Base-by-base conservation (phyloP, 2,329 filamentous ascomycete genomes). In the Lojkania enalia region DNA sequence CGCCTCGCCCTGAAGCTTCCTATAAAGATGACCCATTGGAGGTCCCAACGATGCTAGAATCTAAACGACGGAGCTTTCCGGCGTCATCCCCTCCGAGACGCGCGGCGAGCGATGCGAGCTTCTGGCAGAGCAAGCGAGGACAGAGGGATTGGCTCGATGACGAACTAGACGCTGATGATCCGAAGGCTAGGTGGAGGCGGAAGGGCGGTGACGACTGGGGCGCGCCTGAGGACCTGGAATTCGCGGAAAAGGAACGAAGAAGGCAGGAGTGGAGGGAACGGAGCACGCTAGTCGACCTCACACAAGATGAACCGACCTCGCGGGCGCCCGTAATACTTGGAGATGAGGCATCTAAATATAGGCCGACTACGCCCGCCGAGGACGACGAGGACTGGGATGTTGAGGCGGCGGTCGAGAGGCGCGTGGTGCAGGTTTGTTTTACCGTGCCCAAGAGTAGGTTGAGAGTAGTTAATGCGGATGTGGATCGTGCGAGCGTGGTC, bases 401-500 rank as follows among this genome's bases (percentile, higher is more conserved):
- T 1, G 76, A 78, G 52, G 68, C 70, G 11, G 76, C 74, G 3
- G 74, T 71, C 1, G 69, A 71, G 39, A 64, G 70, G 16, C 57
- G 76, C 4, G 73, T 77, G 3, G 74, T 78, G n/a, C 76, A 76
- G 43, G 72, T 79, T 63, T 94, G 95, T 82, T 97, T 96, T 69
- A 96, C 92, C 0, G 90, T 96, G 48, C 92, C 94, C 2, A 90
- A 86, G 67, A 87, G 92, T 69, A 83, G 84, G 57, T 71, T 97
- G 51, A 76, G 92, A 19, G 90, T 97, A n/a, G 92, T 96, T 15
- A 97, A 97, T 13, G 66, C 66, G 2, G 66, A 70, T 43, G 43
- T 63, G 0, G 65, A 69, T 23, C 51, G 59, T 1, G 55, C 45
- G 14, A 64, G 59, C 15, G 41, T 69, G 2, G 37, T 68, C 9